Conservation (phyloP, 352 stramenopile species). For the Aphanomyces invadans region DNA sequence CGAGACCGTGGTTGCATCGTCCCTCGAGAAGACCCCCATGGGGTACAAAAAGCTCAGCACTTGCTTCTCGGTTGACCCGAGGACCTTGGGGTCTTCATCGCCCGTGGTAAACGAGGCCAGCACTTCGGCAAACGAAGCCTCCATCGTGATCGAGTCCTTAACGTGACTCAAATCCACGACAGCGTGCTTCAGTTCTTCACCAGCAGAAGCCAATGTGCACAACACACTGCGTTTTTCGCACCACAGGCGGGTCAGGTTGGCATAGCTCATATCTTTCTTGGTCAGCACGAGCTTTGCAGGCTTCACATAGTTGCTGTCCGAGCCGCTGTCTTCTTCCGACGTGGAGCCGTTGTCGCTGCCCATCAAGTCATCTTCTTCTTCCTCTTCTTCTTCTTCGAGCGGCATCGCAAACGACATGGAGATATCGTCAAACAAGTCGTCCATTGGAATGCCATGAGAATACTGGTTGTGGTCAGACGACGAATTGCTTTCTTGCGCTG, state of each 20-base stretch:
- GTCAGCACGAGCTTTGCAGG: conserved; percentile 23
- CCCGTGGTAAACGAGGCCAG: conserved; percentile 31
- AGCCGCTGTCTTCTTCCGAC: conserved; percentile 14
- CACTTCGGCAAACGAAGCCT: conserved; percentile 54
- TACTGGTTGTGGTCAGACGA: conserved; percentile 47
- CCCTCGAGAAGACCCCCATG: conserved; percentile 63
- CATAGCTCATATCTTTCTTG: conserved; percentile 51
- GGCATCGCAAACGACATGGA: conserved; percentile 55
- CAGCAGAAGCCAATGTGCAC: conserved; percentile 57
- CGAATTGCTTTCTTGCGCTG: conserved; percentile 24
- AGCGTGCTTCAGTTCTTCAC: conserved; percentile 63
- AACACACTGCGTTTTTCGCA: conserved; percentile 82
- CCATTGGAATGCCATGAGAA: conserved; percentile 38
- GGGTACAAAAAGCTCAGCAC: conserved; percentile 80
- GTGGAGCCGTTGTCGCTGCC: conserved; percentile 26
- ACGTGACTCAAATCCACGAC: conserved; percentile 80
- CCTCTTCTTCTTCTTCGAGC: conserved; percentile 52
- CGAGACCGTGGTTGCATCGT: conserved; percentile 24
- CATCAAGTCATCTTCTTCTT: conserved; percentile 26
- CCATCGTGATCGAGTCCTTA: conserved; percentile 52
- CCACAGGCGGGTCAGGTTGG: conserved; percentile 73
- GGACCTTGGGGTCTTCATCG: conserved; percentile 28
- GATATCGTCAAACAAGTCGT: conserved; percentile 63
- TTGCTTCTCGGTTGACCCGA: conserved; percentile 42
- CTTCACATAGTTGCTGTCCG: conserved; percentile 42